Base-by-base conservation (phyloP, 2,329 filamentous ascomycete species). In the Sarocladium oryzae region DNA sequence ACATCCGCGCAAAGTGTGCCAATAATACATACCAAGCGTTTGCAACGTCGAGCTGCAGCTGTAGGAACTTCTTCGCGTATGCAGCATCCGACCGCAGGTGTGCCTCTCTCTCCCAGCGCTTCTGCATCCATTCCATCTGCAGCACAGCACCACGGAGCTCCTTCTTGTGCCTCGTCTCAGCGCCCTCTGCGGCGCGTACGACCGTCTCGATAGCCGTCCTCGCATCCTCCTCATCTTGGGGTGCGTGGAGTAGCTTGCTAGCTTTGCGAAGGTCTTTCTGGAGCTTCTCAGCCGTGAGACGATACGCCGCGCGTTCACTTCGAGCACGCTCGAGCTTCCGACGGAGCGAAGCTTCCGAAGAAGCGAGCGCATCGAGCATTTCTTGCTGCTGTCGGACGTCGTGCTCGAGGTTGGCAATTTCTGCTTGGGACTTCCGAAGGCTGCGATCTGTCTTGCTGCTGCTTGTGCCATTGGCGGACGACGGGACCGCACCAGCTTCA, bases 71-170 rank as follows among this genome's bases (percentile, higher is more conserved):
- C 77, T 99, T 99, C 56, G 89, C 89, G 70, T 86, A 95, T 8
- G 87, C 88, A 28, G 92, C 80, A 61, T 91, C 88, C 56, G 79
- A 78, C 37, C 93, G 80, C 69, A 97, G 85, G 49, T 79, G 81
- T 58, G 88, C 82, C 68, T 96, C 92, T 28, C 93, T 81, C 63
- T 82, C 78, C 71, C 87, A 88, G 50, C 86, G 82, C 2, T 89
- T 88, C 60, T 90, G 83, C 66, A 97, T 82, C 83, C 88, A 97
- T 61, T 90, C 81, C 65, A 97, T 92, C 69, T 97, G 91, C 70
- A 93, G 87, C 50, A 82, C 81, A 63, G 97, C 77, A 16, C 92
- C 92, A 58, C 84, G 82, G 50, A 96, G 73, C 69, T 95, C 88
- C 66, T 84, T 84, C 60, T 77, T 73, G 65, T 93, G 88, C 40